phyloP scores from a whole-genome alignment of 1,284 basidiomycete genomes.

The Fomitopsis schrenkii region DNA sequence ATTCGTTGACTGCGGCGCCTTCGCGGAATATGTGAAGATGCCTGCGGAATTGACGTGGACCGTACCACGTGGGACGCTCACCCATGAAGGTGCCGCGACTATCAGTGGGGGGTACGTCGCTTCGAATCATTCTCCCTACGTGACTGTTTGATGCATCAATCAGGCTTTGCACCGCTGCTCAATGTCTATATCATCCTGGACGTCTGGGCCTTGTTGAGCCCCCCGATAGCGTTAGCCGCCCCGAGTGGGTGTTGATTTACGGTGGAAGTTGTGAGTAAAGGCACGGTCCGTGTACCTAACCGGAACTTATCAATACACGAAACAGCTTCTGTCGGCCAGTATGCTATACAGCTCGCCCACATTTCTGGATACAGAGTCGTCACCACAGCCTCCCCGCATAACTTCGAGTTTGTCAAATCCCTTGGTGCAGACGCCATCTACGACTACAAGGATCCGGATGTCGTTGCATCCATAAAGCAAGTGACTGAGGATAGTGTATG shows the following conservation, averaged over 20 bases:
- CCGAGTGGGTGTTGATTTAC: conserved; percentile 27
- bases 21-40: conserved; percentile 36
- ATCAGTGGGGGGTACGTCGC: conserved; percentile 30
- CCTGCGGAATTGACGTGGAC: conserved; percentile 29
- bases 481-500: conserved; percentile 19
- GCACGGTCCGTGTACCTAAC: neutral
- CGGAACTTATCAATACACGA: neutral
- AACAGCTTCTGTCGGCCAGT: conserved; percentile 34
- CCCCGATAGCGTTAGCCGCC: conserved; percentile 12
- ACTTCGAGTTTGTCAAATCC: conserved; percentile 33
- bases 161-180: conserved; percentile 31
- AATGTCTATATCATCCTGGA: conserved; percentile 28
- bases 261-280: conserved; percentile 28
- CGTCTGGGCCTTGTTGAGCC: conserved; percentile 23
- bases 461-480: conserved; percentile 18
- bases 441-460: conserved; percentile 25
- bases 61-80: conserved; percentile 26
- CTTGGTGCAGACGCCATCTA: conserved; percentile 39
- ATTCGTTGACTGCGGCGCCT: conserved; percentile 28
- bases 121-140: neutral
- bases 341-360: conserved; percentile 40
- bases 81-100: conserved; percentile 35
- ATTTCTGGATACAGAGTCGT: conserved; percentile 37
- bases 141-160: neutral
- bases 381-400: conserved; percentile 36